Evolutionary conservation across 2,329 filamentous ascomycete genomes (phyloP).

Genomic region (Cytospora piceicola): DNA sequence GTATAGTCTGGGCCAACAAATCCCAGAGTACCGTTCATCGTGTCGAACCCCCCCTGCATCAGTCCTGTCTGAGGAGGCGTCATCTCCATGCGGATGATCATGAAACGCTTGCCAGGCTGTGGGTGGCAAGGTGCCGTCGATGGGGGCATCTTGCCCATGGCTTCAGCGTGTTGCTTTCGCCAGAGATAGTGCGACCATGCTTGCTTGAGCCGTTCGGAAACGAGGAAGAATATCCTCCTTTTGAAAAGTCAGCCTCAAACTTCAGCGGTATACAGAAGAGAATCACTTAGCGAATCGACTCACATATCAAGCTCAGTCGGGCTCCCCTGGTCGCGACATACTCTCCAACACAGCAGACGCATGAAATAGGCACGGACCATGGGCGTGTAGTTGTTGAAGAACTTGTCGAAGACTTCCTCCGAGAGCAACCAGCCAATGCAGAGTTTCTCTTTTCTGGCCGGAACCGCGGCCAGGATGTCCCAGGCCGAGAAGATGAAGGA

Average conservation of each 20-base stretch:
- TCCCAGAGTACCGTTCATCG: slow-evolving; percentile 39
- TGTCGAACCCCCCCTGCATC: slow-evolving; percentile 35
- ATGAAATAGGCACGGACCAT: slow-evolving; percentile 95
- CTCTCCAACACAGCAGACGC: slow-evolving; percentile 85
- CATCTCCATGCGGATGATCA: slow-evolving; percentile 83
- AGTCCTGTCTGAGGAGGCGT: slow-evolving; percentile 52
- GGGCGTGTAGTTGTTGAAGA: slow-evolving; percentile 93
- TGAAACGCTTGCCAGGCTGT: slow-evolving; percentile 80
- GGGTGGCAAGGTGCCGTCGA: slow-evolving; percentile 84
- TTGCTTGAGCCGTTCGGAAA: slow-evolving; percentile 69
- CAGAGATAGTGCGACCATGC: slow-evolving; percentile 82
- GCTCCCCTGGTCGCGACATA: slow-evolving; percentile 75
- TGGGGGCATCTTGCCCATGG: slow-evolving; percentile 57
- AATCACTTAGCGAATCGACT: slow-evolving; percentile 44
- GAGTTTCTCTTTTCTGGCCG: slow-evolving; percentile 68
- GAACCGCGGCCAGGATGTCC: slow-evolving; percentile 70
- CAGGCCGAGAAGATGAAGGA: slow-evolving; percentile 82
- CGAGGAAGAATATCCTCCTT: slow-evolving; percentile 70
- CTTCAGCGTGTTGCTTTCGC: slow-evolving; percentile 69
- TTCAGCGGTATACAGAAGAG: background rate
- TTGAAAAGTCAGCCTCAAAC: slow-evolving; percentile 34
- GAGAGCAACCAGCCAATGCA: slow-evolving; percentile 77
- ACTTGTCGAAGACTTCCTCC: slow-evolving; percentile 74
- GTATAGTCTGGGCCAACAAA: slow-evolving; percentile 46
- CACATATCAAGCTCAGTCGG: slow-evolving; percentile 69